A percentile compares a stretch with the other conserved stretches of the same genome.
phyloP scores from a whole-genome alignment of 2,329 filamentous ascomycete species.

The Torrubiella hemipterigena region DNA sequence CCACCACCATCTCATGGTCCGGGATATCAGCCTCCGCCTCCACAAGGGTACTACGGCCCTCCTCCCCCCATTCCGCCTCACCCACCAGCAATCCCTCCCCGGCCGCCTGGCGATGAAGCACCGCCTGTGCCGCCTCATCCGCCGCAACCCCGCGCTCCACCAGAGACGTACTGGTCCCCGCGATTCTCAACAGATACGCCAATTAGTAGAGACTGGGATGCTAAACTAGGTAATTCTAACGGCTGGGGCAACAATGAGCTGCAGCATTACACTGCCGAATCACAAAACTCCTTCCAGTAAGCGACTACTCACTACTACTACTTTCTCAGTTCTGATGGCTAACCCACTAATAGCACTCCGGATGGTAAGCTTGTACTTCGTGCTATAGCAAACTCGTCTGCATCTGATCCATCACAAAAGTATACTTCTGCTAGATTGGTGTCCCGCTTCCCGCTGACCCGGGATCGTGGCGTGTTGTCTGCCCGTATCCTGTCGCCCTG shows the following conservation, averaged over 20 bases:
- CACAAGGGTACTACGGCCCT: too few species aligned
- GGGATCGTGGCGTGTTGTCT: constrained; percentile 38
- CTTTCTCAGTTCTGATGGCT: constrained; percentile 5
- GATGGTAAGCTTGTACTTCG: constrained; percentile 40
- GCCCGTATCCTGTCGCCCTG: constrained; percentile 39
- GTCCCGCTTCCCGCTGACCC: constrained; percentile 35
- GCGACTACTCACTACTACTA: constrained; percentile 4
- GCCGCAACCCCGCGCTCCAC: too few species aligned
- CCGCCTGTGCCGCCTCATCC: constrained; percentile 8
- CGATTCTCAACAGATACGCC: constrained; percentile 32
- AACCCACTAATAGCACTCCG: constrained; percentile 20
- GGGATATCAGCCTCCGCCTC: too few species aligned
- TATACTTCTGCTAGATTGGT: constrained; percentile 46
- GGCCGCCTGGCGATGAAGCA: constrained; percentile 4
- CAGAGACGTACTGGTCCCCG: constrained; percentile 40
- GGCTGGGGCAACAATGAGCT: constrained; percentile 52
- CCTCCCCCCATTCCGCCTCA: constrained; percentile 9
- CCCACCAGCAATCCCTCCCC: neutral
- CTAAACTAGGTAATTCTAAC: constrained; percentile 41
- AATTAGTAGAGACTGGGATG: constrained; percentile 38
- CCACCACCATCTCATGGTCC: too few species aligned
- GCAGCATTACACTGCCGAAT: constrained; percentile 39
- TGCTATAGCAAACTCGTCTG: constrained; percentile 27
- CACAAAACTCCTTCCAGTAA: constrained; percentile 40
- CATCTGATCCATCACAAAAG: constrained; percentile 23